Evolutionary conservation across 352 stramenopile genomes (phyloP), one percentile per base, ranked within the genome.

Genomic region (Phytophthora ramorum): DNA sequence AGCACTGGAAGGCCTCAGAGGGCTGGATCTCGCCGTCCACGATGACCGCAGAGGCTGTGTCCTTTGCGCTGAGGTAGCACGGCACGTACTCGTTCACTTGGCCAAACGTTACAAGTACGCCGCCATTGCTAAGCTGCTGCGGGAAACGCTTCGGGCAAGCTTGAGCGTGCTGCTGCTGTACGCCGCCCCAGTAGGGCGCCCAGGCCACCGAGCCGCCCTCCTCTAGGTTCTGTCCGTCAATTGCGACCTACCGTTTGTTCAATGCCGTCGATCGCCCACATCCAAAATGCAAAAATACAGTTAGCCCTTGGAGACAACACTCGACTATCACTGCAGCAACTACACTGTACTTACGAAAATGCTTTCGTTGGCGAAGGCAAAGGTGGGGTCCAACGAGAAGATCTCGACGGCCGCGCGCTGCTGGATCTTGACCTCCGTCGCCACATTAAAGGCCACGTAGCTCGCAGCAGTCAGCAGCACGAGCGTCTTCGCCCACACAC

Each of bases 221-320:
- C 45, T 90, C 83, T 2, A 95, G 71, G 61, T 95, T 95, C 50
- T 92, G 82, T 48, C 87, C 87, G 38, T 95, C 87, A 28, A 95
- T 85, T 16, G 83, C 79, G 51, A 95, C 73, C 87, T 95, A 40
- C 0, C n/a, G n/a, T n/a, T n/a, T n/a, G n/a, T n/a, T n/a, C n/a
- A n/a, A n/a, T n/a, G n/a, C n/a, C n/a, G n/a, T n/a, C n/a, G n/a
- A n/a, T n/a, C n/a, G n/a, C n/a, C n/a, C 3, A 8, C 5, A 41
- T 8, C 30, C 13, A 38, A 9, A 52, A 19, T 13, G 47, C 14
- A n/a, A 14, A 2, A n/a, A 43, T 9, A 7, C n/a, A 35, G 37
- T 58, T 43, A 55, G 32, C 4, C 35, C 37, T 16, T 38, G 8
- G 3, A 2, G 32, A 13, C 35, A 17, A 41, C 24, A 28, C 24